phyloP scores from a whole-genome alignment of 345 rosid species.

The Populus deltoides region DNA sequence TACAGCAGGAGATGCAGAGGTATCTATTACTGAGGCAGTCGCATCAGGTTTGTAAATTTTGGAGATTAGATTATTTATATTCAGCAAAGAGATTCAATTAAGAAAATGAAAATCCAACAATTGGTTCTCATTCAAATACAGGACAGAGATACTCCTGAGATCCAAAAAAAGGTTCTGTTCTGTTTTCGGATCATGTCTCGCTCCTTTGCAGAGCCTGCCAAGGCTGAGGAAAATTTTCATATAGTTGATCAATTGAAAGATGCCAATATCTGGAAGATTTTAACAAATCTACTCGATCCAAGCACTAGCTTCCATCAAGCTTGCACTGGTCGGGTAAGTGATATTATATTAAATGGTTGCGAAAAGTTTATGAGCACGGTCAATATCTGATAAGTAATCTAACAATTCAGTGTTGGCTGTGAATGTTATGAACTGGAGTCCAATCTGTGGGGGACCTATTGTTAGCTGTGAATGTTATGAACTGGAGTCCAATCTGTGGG shows the following conservation, averaged over 20 bases:
- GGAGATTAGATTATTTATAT: conserved; percentile 12
- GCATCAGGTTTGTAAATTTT: conserved; percentile 61
- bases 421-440: neutral
- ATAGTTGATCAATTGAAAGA: conserved; percentile 93
- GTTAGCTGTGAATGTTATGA: neutral
- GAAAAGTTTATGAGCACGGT: neutral
- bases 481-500: neutral
- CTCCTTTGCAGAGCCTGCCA: conserved; percentile 73
- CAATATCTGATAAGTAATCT: neutral
- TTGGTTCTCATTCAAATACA: conserved; percentile 39
- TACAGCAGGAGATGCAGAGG: conserved; percentile 95
- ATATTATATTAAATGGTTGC: conserved; percentile 5
- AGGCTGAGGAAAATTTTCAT: conserved; percentile 85
- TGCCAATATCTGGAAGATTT: conserved; percentile 85
- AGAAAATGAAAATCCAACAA: conserved; percentile 12
- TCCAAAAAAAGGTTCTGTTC: conserved; percentile 69
- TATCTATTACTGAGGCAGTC: conserved; percentile 74
- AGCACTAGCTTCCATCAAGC: conserved; percentile 61
- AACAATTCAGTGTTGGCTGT: neutral
- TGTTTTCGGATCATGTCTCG: conserved; percentile 91
- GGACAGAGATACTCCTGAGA: conserved; percentile 77
- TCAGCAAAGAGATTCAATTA: conserved; percentile 6
- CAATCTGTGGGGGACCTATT: neutral
- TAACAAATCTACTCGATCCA: conserved; percentile 68
- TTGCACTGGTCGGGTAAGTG: conserved; percentile 62